Evolutionary conservation across 2,329 filamentous ascomycete genomes (phyloP).

Genomic region (Trichoderma koningii): DNA sequence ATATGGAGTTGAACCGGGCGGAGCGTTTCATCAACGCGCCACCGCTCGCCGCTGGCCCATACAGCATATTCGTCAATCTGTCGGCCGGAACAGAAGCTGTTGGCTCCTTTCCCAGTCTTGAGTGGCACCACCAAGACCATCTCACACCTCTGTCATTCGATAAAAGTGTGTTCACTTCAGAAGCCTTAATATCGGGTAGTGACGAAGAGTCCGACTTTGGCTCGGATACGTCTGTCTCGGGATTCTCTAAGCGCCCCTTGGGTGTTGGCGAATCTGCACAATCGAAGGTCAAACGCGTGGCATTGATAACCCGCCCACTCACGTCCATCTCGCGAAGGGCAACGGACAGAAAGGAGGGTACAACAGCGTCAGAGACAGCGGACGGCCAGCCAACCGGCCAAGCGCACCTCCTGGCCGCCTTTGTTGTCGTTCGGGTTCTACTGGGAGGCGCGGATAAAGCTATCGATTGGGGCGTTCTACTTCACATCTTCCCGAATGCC

Average conservation of each 20-base stretch:
- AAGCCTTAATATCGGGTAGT: constrained; percentile 28
- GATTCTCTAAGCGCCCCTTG: neutral
- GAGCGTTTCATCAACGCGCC: constrained; percentile 34
- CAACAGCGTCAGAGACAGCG: neutral
- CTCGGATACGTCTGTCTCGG: neutral
- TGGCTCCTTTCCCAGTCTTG: neutral
- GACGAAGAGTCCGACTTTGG: constrained; percentile 21
- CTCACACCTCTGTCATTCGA: constrained; percentile 29
- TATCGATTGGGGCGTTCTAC: constrained; percentile 62
- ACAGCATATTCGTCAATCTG: constrained; percentile 40
- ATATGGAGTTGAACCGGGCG: constrained; percentile 49
- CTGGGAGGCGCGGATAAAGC: constrained; percentile 61
- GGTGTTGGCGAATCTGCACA: neutral
- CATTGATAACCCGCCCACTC: constrained; percentile 36
- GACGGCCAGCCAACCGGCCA: constrained; percentile 31
- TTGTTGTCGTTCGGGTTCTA: constrained; percentile 59
- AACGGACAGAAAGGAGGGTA: neutral
- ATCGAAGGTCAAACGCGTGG: constrained; percentile 36
- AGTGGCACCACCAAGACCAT: constrained; percentile 37
- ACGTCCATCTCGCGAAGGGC: constrained; percentile 33
- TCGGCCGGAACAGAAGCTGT: constrained; percentile 26
- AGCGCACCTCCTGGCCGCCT: constrained; percentile 54
- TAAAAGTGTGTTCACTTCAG: neutral
- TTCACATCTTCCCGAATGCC: constrained; percentile 57
- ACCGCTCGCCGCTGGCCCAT: constrained; percentile 35